Base-by-base conservation (phyloP, 768 basidiomycete species). In the Udeniomyces megalosporus region DNA sequence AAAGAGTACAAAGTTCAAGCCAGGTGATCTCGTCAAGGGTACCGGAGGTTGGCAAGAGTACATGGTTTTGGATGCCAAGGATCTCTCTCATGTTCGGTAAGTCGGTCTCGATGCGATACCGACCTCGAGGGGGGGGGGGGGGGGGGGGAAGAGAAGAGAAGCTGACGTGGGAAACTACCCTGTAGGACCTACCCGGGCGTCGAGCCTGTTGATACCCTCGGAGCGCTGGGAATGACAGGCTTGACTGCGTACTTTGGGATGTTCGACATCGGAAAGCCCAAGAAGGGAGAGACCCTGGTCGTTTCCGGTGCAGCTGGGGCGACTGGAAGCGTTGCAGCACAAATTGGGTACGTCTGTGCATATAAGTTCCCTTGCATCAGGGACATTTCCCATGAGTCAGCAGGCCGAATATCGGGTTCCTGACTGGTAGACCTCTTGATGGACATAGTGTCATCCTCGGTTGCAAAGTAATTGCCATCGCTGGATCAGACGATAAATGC, bases 281-380 rank as follows among this genome's bases (percentile, higher is more conserved):
- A 92, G 71, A 72, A 82, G 0, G 89, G 90, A 14, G 90, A 96
- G 64, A 86, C 80, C 0, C 80, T 93, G 53, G 79, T 96, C 26
- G 84, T 84, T 12, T 88, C 88, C 0, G 92, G 89, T 22, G 92
- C 92, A 2, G 92, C 93, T 10, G 92, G 91, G 11, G 83, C 90
- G 0, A 86, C 88, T 11, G 88, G 90, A n/a, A 80, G 82, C 11
- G 72, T 88, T 28, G 58, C 31, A 4, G 29, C 26, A n/a, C 58
- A 59, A n/a, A 59, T 59, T 28, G 58, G 42, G 58, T 59, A 35
- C 5, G 58, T 34, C 15, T 32, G 14, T 34, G 12, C 20, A 22
- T 38, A n/a, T 59, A 14, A 12, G n/a, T 5, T 2, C 24, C 14
- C 22, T 10, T 44, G 2, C 20, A n/a, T 14, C n/a, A 50, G n/a